These are phyloP conservation scores for Xenoacremonium recifei DNA, from an alignment of 2,329 filamentous ascomycete species.

Conservation along the genomic window DNA sequence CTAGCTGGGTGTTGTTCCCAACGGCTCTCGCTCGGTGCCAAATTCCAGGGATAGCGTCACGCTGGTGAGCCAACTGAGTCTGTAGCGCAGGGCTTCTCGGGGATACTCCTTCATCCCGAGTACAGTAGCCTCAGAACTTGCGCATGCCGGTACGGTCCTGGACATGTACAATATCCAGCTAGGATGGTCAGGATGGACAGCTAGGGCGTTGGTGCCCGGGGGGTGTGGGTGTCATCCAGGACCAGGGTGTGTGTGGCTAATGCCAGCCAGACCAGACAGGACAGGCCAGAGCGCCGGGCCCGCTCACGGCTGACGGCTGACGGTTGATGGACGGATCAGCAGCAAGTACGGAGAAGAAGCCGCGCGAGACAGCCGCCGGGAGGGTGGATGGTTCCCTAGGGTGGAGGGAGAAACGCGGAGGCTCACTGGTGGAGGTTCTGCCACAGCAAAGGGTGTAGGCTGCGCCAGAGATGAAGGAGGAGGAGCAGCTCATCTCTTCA, in stretches of 20 bases:
- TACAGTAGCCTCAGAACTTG: background rate
- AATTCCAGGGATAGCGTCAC: background rate
- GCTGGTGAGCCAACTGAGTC: slow-evolving; percentile 1
- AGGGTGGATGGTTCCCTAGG: slow-evolving; percentile 6
- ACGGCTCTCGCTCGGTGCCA: slow-evolving; percentile 19
- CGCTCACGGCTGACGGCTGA: slow-evolving; percentile 8
- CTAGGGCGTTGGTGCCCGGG: slow-evolving; percentile 11
- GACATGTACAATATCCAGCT: too few species aligned
- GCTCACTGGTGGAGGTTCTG: background rate
- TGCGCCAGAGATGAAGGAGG: background rate
- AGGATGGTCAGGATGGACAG: slow-evolving; percentile 1
- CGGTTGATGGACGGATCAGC: slow-evolving; percentile 20
- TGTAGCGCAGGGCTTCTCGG: slow-evolving; percentile 10
- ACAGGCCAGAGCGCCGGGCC: background rate
- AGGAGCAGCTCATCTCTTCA: too few species aligned
- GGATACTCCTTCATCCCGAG: background rate
- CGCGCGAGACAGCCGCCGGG: slow-evolving; percentile 17
- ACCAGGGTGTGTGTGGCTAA: slow-evolving; percentile 20
- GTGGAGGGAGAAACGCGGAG: slow-evolving; percentile 2
- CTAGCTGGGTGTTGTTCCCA: slow-evolving; percentile 14
- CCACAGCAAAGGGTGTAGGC: background rate
- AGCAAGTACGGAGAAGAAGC: slow-evolving; percentile 16
- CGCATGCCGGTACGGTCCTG: background rate
- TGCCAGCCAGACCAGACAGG: background rate
- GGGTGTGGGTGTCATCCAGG: slow-evolving; percentile 14